Evolutionary conservation across 768 basidiomycete genomes (phyloP), one percentile per base, ranked within the genome.

Genomic region (Rhizopogon rudus): DNA sequence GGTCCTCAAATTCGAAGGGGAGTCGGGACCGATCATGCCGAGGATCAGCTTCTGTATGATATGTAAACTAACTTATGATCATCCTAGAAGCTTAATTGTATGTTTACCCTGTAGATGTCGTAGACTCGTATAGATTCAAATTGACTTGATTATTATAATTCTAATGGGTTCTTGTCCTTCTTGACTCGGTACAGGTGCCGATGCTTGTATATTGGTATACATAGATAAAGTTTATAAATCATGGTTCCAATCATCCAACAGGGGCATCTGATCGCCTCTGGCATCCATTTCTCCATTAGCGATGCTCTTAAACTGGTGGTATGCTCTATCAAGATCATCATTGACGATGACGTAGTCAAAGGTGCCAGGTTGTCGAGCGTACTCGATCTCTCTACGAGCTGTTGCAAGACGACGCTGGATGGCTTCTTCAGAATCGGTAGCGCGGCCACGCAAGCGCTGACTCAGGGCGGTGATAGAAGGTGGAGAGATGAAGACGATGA

Each of bases 401-500:
- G 87, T 88, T 0, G 80, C 77, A 3, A 98, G 80, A 3, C 96
- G 84, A 59, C 84, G 86, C 56, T 82, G 74, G 13, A 94, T 77
- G 8, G 87, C 81, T 0, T 78, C 80, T 17, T 87, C 85, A 12
- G 82, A 78, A 67, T 98, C 95, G 10, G 95, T 97, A 1, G 91
- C 95, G 3, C 95, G 86, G 0, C 83, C 77, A 25, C 78, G 77
- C 5, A 98, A 78, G 43, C 96, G 87, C 4, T 71, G 58, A 25
- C 84, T 82, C 39, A 98, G 84, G 9, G 73, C 75, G n/a, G 78
- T 37, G 69, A 96, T 73, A 13, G 86, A 82, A 0, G 96, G 96
- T 0, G 96, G 96, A 1, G 92, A 86, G 68, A 98, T 82, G 73
- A 98, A 98, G 59, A 95, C 80, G 70, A 87, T 97, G 59, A 97